Evolutionary conservation across 768 basidiomycete species (phyloP).

Genomic region (Filobasidium wieringae): DNA sequence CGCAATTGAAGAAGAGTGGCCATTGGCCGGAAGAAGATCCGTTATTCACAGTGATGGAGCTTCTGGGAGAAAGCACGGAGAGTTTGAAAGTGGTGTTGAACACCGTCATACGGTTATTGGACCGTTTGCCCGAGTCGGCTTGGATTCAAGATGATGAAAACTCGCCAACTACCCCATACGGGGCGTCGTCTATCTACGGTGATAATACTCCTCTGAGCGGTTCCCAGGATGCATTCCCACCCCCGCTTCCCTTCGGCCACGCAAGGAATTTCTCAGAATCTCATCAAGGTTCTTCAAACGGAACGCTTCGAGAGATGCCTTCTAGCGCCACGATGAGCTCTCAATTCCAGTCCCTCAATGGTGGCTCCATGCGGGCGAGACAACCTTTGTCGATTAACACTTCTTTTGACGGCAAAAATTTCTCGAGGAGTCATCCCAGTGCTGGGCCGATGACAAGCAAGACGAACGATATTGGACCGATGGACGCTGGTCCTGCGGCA

Average conservation of each 20-base stretch:
- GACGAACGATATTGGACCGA: slow-evolving; percentile 8
- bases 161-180: slow-evolving; percentile 12
- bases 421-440: slow-evolving; percentile 36
- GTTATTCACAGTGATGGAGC: slow-evolving; percentile 74
- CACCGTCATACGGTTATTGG: slow-evolving; percentile 33
- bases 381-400: slow-evolving; percentile 12
- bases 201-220: neutral
- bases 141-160: slow-evolving; percentile 9
- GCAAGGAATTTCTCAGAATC: neutral
- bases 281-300: neutral
- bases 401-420: slow-evolving; percentile 12
- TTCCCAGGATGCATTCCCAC: neutral
- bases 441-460: slow-evolving; percentile 14
- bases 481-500: slow-evolving; percentile 54
- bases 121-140: slow-evolving; percentile 34
- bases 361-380: neutral
- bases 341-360: neutral
- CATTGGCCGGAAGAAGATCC: slow-evolving; percentile 56
- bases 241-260: neutral
- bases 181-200: no score
- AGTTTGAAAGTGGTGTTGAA: slow-evolving; percentile 76
- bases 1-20: slow-evolving; percentile 50
- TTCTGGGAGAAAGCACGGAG: slow-evolving; percentile 78
- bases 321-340: neutral
- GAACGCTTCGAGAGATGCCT: neutral